Conservation (phyloP, 257 asterid species). For the Orobanche coerulescens region DNA sequence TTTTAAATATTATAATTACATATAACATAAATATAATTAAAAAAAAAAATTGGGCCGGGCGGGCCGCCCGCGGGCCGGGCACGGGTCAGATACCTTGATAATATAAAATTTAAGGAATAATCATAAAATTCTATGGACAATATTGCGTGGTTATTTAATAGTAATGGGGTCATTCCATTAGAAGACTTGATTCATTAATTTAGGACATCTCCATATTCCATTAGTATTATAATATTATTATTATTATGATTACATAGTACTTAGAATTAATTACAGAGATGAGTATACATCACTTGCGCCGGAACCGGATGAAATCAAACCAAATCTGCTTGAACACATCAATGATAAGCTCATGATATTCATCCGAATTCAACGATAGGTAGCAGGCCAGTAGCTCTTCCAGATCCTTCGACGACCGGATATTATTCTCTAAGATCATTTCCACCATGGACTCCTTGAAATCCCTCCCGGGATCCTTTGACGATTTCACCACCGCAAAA, state of each 20-base stretch:
- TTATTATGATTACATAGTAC: not conserved
- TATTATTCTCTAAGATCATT: slow-evolving; percentile 48
- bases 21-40: too few relatives aligned
- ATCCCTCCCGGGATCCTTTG: slow-evolving; percentile 41
- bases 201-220: not conserved
- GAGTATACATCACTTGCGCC: slow-evolving; percentile 7
- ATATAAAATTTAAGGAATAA: too few relatives aligned
- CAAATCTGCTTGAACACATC: slow-evolving; percentile 51
- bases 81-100: too few relatives aligned
- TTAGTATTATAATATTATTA: too few relatives aligned
- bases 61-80: too few relatives aligned
- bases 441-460: slow-evolving; percentile 58
- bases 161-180: too few relatives aligned
- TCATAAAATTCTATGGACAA: too few relatives aligned
- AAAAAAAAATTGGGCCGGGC: too few relatives aligned
- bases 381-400: slow-evolving; percentile 55
- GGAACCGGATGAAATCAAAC: slow-evolving; percentile 29
- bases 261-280: not conserved
- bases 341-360: slow-evolving; percentile 44
- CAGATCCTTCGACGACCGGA: slow-evolving; percentile 35
- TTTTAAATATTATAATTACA: too few relatives aligned
- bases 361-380: slow-evolving; percentile 40
- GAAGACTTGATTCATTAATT: too few relatives aligned
- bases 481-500: slow-evolving; percentile 40
- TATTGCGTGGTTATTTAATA: too few relatives aligned